Evolutionary conservation across 257 asterid genomes (phyloP).

Genomic region (Catharanthus roseus): DNA sequence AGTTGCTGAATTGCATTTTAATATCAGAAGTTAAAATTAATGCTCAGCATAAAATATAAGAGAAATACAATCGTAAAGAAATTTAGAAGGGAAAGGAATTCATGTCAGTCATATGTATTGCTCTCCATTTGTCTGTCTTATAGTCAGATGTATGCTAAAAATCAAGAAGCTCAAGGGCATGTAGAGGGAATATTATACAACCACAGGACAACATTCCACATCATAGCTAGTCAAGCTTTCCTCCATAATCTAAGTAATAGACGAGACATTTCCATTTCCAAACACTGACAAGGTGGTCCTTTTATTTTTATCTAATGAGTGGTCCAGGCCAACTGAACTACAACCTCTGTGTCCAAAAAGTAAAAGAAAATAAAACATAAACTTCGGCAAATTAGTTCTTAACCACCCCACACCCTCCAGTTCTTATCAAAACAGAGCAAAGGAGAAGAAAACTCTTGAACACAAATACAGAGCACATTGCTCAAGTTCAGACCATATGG

Average conservation of each 20-base stretch:
- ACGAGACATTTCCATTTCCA: not conserved
- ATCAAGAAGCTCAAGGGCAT: not conserved
- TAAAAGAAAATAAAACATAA: no score
- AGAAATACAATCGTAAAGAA: not conserved
- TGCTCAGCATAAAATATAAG: no score
- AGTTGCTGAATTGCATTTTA: not conserved
- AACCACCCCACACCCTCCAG: no score
- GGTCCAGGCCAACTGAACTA: no score
- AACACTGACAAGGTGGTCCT: not conserved
- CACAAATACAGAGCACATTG: no score
- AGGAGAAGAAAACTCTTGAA: no score
- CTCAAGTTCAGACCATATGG: not conserved
- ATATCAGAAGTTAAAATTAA: not conserved
- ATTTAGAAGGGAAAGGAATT: not conserved
- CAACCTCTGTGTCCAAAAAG: no score
- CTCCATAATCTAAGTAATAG: not conserved
- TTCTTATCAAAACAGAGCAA: no score
- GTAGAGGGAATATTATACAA: not conserved
- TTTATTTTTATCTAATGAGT: no score
- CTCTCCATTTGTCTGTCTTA: not conserved
- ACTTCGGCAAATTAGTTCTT: no score
- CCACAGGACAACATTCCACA: not conserved
- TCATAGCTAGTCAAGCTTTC: not conserved
- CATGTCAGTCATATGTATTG: not conserved
- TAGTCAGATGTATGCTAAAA: not conserved